A percentile compares a stretch with the other conserved stretches of the same genome.
Evolutionary conservation across 179 eudicot genomes (phyloP).

Genomic region (Camellia oleifera): DNA sequence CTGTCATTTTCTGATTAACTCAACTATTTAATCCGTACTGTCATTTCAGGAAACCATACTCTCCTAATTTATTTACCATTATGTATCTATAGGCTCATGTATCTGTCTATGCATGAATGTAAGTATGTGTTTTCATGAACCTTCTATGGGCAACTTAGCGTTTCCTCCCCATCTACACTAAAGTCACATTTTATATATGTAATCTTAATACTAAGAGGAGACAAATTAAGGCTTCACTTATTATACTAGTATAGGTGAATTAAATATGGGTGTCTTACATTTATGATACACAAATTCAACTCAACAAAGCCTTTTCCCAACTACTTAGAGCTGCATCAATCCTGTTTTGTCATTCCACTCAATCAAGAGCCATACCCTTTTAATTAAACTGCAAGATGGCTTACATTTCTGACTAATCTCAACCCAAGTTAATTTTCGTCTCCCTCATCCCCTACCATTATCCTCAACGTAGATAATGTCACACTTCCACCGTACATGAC

Average conservation of each 20-base stretch:
- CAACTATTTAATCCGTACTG: background rate
- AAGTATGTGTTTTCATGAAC: background rate
- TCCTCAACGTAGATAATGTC: background rate
- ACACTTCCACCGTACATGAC: background rate
- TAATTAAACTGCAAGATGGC: background rate
- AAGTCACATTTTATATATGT: background rate
- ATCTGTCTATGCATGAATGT: background rate
- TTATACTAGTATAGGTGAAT: background rate
- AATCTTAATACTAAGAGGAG: background rate
- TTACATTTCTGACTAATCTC: background rate
- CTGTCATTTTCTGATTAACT: background rate
- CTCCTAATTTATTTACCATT: constrained; percentile 5
- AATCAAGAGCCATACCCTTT: background rate
- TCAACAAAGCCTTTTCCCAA: background rate
- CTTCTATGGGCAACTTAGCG: background rate
- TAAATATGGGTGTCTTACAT: background rate
- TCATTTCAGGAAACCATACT: background rate
- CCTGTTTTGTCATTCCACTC: background rate
- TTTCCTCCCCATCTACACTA: background rate
- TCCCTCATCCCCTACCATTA: background rate
- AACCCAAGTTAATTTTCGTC: background rate
- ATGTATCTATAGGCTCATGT: background rate
- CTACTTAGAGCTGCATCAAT: background rate
- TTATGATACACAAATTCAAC: background rate
- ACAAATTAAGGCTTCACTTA: background rate